Evolutionary conservation across 1,284 basidiomycete species (phyloP).

Genomic region (Cystobasidium sp.): DNA sequence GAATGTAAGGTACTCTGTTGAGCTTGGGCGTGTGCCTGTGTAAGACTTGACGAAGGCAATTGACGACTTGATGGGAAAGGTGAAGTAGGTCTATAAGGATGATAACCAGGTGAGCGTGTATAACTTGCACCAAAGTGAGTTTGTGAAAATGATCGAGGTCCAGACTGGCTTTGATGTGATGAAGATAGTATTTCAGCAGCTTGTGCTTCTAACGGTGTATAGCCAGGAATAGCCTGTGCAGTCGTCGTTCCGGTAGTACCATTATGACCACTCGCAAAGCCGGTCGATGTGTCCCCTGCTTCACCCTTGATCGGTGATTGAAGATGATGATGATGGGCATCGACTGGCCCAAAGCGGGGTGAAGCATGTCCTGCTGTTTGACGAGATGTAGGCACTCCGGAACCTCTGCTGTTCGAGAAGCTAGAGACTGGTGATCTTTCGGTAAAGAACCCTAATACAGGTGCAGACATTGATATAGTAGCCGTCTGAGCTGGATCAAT

Average conservation of each 20-base stretch:
- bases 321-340: not conserved
- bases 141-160: slow-evolving; percentile 15
- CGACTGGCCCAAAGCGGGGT: slow-evolving; percentile 7
- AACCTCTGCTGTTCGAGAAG: not conserved
- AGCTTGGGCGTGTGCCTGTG: not conserved
- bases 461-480: slow-evolving; percentile 34
- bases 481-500: slow-evolving; percentile 13
- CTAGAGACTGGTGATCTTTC: slow-evolving; percentile 21
- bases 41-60: slow-evolving; percentile 13
- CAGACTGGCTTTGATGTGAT: slow-evolving; percentile 20
- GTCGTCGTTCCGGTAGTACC: not conserved
- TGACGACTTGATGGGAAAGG: slow-evolving; percentile 2
- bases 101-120: slow-evolving; percentile 18
- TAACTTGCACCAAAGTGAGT: slow-evolving; percentile 11
- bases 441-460: slow-evolving; percentile 41
- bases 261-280: not conserved
- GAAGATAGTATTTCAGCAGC: slow-evolving; percentile 29
- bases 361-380: slow-evolving; percentile 7
- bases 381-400: slow-evolving; percentile 1
- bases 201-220: slow-evolving; percentile 26
- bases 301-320: not conserved
- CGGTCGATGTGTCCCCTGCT: not conserved
- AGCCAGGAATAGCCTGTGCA: slow-evolving; percentile 1
- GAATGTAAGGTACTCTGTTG: slow-evolving; percentile 6
- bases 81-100: slow-evolving; percentile 13